A percentile compares a stretch with the other conserved stretches of the same genome.
Evolutionary conservation across 441 rosid genomes (phyloP).

Genomic region (Populus tomentosa): DNA sequence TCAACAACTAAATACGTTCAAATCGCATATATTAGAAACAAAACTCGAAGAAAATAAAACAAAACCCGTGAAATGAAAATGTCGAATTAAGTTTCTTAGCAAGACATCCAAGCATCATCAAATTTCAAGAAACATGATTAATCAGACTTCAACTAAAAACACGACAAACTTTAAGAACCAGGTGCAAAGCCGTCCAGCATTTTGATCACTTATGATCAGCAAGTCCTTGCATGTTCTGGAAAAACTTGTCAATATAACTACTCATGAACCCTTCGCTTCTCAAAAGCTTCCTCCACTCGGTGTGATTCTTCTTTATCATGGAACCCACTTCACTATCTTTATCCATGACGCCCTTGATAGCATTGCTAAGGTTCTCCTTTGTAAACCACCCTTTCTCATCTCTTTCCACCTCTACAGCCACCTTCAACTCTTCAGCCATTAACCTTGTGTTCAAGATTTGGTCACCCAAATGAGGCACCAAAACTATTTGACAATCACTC

Average conservation of each 20-base stretch:
- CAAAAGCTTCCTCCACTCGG: background rate
- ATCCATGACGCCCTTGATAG: background rate
- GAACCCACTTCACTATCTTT: background rate
- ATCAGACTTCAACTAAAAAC: too few species aligned
- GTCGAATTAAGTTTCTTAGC: background rate
- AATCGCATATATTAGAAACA: background rate
- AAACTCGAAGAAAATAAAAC: too few species aligned
- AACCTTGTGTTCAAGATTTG: background rate
- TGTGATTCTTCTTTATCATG: background rate
- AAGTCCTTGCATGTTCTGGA: background rate
- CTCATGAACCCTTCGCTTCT: background rate
- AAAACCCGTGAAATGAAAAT: too few species aligned
- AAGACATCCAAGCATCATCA: background rate
- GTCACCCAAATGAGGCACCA: background rate
- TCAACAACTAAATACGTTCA: background rate
- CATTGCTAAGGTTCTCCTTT: background rate
- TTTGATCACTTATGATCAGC: background rate
- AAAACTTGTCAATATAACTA: background rate
- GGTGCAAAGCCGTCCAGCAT: too few species aligned
- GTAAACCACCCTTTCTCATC: background rate
- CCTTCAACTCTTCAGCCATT: background rate
- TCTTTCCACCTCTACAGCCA: background rate
- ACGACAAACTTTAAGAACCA: background rate
- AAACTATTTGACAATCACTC: background rate
- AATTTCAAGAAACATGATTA: background rate